A percentile compares a stretch with the other conserved stretches of the same genome.
Evolutionary conservation across 208 protist genomes (phyloP).

Genomic region (Trypanosoma caninum): DNA sequence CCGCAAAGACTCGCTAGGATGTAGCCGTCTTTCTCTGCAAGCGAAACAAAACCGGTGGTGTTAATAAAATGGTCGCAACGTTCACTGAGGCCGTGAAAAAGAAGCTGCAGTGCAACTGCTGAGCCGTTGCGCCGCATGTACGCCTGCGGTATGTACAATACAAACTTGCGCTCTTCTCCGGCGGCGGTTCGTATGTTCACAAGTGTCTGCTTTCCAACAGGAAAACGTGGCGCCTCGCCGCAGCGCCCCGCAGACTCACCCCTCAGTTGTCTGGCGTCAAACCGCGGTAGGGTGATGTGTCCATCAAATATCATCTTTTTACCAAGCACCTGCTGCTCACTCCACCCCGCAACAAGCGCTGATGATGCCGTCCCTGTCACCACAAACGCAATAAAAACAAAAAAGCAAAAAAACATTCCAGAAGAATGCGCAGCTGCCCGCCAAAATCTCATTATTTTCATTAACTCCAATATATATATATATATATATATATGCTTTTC

Average conservation of each 20-base stretch:
- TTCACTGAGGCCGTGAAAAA: slow-evolving; percentile 71
- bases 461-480: no score
- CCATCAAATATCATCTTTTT: neutral
- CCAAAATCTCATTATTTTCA: no score
- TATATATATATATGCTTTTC: no score
- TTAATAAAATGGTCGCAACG: slow-evolving; percentile 57
- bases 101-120: slow-evolving; percentile 36
- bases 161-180: slow-evolving; percentile 27
- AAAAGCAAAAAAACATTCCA: neutral
- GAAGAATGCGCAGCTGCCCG: no score
- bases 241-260: neutral
- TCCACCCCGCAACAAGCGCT: neutral
- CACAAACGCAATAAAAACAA: neutral
- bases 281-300: neutral
- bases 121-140: slow-evolving; percentile 8
- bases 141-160: slow-evolving; percentile 42
- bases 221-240: slow-evolving; percentile 16
- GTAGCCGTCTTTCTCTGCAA: slow-evolving; percentile 49
- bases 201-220: slow-evolving; percentile 25
- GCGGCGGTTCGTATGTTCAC: slow-evolving; percentile 32
- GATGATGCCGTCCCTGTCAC: no score
- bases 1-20: slow-evolving; percentile 66
- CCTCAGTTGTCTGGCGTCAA: neutral
- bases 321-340: neutral
- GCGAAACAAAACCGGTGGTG: slow-evolving; percentile 37